These are phyloP conservation scores for Penicillium sp. DNA, from an alignment of 2,329 filamentous ascomycete genomes.

Conservation along the genomic window DNA sequence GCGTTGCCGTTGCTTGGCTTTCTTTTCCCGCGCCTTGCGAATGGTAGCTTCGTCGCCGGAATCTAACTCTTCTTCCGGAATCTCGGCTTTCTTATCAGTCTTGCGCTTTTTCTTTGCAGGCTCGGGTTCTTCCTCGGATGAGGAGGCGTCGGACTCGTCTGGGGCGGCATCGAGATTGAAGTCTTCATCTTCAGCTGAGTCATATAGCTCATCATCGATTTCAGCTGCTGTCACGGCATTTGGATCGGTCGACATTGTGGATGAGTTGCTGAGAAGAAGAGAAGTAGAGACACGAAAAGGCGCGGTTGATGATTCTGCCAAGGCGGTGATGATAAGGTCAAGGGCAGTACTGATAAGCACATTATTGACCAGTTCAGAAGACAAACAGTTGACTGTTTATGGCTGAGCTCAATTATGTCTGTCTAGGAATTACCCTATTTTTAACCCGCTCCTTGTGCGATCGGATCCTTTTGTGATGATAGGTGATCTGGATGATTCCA, in stretches of 20 bases:
- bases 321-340: slow-evolving; percentile 2
- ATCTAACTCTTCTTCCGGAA: slow-evolving; percentile 41
- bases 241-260: slow-evolving; percentile 19
- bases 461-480: too few relatives aligned
- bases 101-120: slow-evolving; percentile 39
- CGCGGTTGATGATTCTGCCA: slow-evolving; percentile 23
- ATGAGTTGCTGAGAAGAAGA: slow-evolving; percentile 2
- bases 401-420: too few relatives aligned
- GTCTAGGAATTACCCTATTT: too few relatives aligned
- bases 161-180: slow-evolving; percentile 33
- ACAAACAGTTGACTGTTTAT: not conserved
- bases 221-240: slow-evolving; percentile 16
- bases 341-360: slow-evolving; percentile 12
- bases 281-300: slow-evolving; percentile 5
- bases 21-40: slow-evolving; percentile 41
- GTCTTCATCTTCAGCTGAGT: slow-evolving; percentile 38
- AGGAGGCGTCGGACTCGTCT: slow-evolving; percentile 34
- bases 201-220: slow-evolving; percentile 33
- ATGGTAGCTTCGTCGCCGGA: slow-evolving; percentile 56
- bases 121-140: slow-evolving; percentile 29
- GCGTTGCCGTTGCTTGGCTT: slow-evolving; percentile 36
- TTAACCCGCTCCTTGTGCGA: too few relatives aligned
- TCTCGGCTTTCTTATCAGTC: slow-evolving; percentile 21
- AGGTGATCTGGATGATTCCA: too few relatives aligned
- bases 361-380: not conserved